Evolutionary conservation across 2,329 filamentous ascomycete genomes (phyloP).

Genomic region (Claviceps spartinae): DNA sequence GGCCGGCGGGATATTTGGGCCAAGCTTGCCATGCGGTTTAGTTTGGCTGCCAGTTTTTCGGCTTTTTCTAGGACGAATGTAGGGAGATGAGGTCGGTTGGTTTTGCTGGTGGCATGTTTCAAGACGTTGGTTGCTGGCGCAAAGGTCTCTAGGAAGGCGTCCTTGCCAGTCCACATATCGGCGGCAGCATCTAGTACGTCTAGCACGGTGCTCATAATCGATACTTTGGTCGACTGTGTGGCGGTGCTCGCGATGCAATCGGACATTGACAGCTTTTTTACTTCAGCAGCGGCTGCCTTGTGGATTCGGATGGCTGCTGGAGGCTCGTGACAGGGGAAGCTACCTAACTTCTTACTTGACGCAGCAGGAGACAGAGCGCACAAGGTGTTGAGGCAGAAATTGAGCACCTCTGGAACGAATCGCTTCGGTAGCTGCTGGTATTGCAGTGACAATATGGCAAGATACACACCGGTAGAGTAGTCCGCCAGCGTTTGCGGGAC

Average conservation of each 20-base stretch:
- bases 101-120: constrained; percentile 44
- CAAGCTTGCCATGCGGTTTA: constrained; percentile 43
- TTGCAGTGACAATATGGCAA: constrained; percentile 65
- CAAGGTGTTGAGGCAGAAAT: constrained; percentile 66
- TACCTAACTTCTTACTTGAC: constrained; percentile 31
- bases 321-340: constrained; percentile 49
- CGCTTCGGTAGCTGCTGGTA: constrained; percentile 76
- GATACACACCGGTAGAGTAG: constrained; percentile 59
- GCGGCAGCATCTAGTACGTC: constrained; percentile 54
- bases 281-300: constrained; percentile 23
- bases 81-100: constrained; percentile 38
- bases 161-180: constrained; percentile 58
- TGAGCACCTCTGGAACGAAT: constrained; percentile 78
- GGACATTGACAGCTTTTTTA: constrained; percentile 43
- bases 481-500: constrained; percentile 52
- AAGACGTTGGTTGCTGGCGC: constrained; percentile 46
- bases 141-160: constrained; percentile 71
- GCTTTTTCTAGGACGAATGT: constrained; percentile 25
- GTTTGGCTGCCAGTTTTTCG: constrained; percentile 28
- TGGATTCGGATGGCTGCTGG: constrained; percentile 36
- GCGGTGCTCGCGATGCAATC: constrained; percentile 35
- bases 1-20: constrained; percentile 58
- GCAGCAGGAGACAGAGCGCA: constrained; percentile 48
- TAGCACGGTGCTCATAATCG: constrained; percentile 48
- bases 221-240: constrained; percentile 35